Evolutionary conservation across 257 asterid species (phyloP).

Genomic region (Henckelia pumila): DNA sequence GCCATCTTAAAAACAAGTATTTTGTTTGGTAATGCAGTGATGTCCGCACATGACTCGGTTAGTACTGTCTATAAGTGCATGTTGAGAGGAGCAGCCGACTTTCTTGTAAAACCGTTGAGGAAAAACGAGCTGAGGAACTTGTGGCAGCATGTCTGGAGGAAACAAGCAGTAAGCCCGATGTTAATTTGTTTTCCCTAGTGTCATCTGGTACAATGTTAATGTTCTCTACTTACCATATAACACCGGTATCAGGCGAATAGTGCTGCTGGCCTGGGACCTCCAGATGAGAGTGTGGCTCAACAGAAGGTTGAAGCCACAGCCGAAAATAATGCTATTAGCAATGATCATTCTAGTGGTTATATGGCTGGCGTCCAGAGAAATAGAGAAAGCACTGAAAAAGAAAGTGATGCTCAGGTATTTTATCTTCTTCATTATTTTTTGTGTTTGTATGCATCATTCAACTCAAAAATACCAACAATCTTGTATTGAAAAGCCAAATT

Average conservation of each 20-base stretch:
- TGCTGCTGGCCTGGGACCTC: conserved; percentile 56
- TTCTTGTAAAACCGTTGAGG: conserved; percentile 89
- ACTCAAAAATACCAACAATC: not conserved
- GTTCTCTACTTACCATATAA: conserved; percentile 16
- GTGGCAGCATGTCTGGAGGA: conserved; percentile 99
- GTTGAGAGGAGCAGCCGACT: conserved; percentile 93
- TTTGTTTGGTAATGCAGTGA: conserved; percentile 59
- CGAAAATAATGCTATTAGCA: conserved; percentile 69
- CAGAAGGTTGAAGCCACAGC: conserved; percentile 76
- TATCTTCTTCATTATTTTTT: conserved; percentile 1
- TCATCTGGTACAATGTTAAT: not conserved
- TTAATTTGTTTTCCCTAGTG: not conserved
- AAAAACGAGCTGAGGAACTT: conserved; percentile 89
- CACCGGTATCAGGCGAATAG: conserved; percentile 46
- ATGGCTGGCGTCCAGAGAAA: conserved; percentile 56
- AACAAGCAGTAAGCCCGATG: conserved; percentile 68
- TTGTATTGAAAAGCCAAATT: not conserved
- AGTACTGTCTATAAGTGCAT: conserved; percentile 92
- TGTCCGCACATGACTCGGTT: conserved; percentile 86
- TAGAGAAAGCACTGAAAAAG: conserved; percentile 64
- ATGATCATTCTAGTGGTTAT: conserved; percentile 61
- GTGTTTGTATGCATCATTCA: not conserved
- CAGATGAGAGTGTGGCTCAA: conserved; percentile 69
- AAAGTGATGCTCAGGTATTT: conserved; percentile 85
- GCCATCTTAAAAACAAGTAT: not conserved